Percentiles rank a stretch among this genome's conserved stretches.
These are phyloP conservation scores for Colletotrichum magnum DNA, from an alignment of 2,329 filamentous ascomycete species.

Conservation along the genomic window DNA sequence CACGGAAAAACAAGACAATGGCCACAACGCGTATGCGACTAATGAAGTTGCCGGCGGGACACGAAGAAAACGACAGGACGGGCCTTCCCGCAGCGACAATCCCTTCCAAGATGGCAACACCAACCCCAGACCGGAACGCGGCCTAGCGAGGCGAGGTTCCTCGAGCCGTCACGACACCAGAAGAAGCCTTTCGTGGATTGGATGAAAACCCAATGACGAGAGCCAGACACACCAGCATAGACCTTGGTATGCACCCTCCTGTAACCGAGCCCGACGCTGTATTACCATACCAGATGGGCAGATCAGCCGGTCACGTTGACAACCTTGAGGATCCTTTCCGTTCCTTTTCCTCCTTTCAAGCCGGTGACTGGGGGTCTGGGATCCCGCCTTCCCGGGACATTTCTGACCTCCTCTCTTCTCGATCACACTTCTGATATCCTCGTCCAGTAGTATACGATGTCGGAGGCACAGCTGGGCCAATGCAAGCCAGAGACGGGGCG, in stretches of 20 bases:
- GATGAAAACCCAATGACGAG: background rate
- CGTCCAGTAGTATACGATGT: background rate
- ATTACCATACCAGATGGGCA: conserved; percentile 26
- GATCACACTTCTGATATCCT: conserved; percentile 1
- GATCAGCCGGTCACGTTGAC: conserved; percentile 33
- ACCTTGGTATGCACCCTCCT: background rate
- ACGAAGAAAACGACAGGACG: conserved; percentile 26
- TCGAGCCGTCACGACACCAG: background rate
- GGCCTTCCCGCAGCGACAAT: conserved; percentile 33
- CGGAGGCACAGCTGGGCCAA: conserved; percentile 2
- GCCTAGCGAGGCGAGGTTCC: background rate
- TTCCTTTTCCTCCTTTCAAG: conserved; percentile 3
- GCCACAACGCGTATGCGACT: conserved; percentile 30
- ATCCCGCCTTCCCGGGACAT: conserved; percentile 12
- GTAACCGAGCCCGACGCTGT: conserved; percentile 31
- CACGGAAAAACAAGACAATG: conserved; percentile 12
- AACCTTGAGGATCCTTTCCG: conserved; percentile 9
- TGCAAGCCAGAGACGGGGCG: conserved; percentile 13
- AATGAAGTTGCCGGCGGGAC: conserved; percentile 14
- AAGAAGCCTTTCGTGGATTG: conserved; percentile 19
- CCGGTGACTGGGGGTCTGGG: conserved; percentile 27
- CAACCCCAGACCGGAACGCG: background rate
- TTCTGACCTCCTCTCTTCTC: conserved; percentile 1
- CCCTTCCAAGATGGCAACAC: conserved; percentile 19
- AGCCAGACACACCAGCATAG: background rate